Percentiles rank a stretch among this genome's conserved stretches.
phyloP scores from a whole-genome alignment of 2,329 filamentous ascomycete genomes.

The Colletotrichum sp. region DNA sequence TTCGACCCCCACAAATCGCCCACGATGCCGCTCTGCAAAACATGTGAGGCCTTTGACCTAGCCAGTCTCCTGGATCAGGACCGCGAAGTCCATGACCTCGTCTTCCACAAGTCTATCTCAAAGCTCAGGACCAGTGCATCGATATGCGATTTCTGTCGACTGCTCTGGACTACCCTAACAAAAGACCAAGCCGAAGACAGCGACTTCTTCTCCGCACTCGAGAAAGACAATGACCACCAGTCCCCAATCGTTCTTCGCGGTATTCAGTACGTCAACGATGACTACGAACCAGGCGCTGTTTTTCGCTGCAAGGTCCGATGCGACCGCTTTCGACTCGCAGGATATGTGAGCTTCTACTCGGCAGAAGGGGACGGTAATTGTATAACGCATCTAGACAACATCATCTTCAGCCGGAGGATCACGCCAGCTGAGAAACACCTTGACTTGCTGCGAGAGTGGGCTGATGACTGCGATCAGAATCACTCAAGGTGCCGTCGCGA shows the following conservation, averaged over 20 bases:
- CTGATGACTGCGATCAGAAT: not conserved
- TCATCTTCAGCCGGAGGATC: not conserved
- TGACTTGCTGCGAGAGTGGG: not conserved
- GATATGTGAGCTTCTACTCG: not conserved
- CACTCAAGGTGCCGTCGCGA: not conserved
- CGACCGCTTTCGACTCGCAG: not conserved
- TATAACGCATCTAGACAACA: not conserved
- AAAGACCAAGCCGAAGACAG: not conserved
- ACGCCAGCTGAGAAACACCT: not conserved
- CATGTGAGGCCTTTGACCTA: not conserved
- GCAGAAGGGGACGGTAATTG: not conserved
- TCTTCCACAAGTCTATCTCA: not conserved
- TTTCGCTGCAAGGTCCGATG: not conserved
- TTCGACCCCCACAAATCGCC: not conserved
- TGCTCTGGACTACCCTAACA: not conserved
- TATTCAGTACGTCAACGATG: not conserved
- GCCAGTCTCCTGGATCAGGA: not conserved
- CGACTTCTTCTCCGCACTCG: fast-evolving
- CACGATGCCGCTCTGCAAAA: not conserved
- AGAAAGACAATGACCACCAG: fast-evolving
- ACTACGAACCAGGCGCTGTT: not conserved
- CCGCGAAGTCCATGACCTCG: not conserved
- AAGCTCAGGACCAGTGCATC: not conserved
- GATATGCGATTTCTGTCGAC: not conserved
- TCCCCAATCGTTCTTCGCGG: not conserved